Evolutionary conservation across 1,284 basidiomycete genomes (phyloP).

Genomic region (Porogramme epimiltina): DNA sequence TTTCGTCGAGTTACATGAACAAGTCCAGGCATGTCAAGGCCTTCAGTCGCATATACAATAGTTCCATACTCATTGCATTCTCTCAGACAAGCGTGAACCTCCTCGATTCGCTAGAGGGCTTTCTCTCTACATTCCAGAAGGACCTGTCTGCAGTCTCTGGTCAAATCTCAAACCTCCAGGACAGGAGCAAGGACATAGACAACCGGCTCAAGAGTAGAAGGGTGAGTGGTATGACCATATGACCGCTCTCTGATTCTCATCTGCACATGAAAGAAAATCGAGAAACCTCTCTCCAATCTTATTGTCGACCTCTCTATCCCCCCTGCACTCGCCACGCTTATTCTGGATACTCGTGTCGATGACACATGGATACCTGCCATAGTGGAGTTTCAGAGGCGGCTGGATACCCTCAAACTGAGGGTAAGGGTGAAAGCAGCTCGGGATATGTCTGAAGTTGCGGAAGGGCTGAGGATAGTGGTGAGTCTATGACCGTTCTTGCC

Average conservation of each 20-base stretch:
- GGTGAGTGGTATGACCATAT: slow-evolving; percentile 45
- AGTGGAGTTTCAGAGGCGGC: slow-evolving; percentile 75
- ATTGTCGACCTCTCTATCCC: slow-evolving; percentile 83
- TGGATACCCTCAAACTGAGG: slow-evolving; percentile 70
- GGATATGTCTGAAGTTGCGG: slow-evolving; percentile 80
- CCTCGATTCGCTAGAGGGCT: slow-evolving; percentile 84
- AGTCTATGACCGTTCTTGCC: slow-evolving; percentile 22
- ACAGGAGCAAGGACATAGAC: slow-evolving; percentile 88
- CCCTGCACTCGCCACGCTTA: slow-evolving; percentile 75
- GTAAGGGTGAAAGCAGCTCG: slow-evolving; percentile 83
- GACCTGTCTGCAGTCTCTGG: slow-evolving; percentile 93
- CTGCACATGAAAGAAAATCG: slow-evolving; percentile 66
- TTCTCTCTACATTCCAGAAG: slow-evolving; percentile 93
- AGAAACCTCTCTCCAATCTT: slow-evolving; percentile 82
- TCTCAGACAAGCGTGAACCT: slow-evolving; percentile 73
- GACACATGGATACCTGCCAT: slow-evolving; percentile 86
- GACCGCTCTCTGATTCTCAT: not conserved
- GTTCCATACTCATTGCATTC: slow-evolving; percentile 1
- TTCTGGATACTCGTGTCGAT: slow-evolving; percentile 83
- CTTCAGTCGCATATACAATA: too few relatives aligned
- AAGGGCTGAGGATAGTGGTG: slow-evolving; percentile 86
- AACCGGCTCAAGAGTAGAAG: slow-evolving; percentile 80
- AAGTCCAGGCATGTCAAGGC: slow-evolving; percentile 73
- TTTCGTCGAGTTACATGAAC: slow-evolving; percentile 82
- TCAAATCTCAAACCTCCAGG: slow-evolving; percentile 93